Evolutionary conservation across 148 eudicot genomes (phyloP).

Genomic region (Camellia japonica): DNA sequence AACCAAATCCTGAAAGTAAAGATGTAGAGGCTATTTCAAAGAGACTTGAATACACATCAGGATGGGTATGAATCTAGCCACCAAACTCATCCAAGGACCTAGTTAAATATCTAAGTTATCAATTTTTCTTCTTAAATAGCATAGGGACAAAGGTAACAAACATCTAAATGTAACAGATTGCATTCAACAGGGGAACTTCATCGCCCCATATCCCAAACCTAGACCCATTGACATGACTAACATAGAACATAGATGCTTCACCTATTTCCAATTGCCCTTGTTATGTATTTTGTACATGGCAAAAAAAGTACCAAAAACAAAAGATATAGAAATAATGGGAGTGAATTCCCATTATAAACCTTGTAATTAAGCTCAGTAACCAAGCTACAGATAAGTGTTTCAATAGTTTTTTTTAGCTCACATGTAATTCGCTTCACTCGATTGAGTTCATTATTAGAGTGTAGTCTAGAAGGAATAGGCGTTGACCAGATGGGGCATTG

Average conservation of each 20-base stretch:
- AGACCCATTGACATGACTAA: background rate
- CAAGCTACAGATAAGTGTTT: background rate
- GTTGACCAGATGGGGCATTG: background rate
- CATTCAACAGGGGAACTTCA: background rate
- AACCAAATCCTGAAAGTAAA: background rate
- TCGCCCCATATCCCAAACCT: background rate
- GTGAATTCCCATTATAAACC: background rate
- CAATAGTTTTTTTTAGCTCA: background rate
- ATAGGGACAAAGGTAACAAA: background rate
- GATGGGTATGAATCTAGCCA: background rate
- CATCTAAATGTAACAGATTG: background rate
- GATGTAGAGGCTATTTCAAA: background rate
- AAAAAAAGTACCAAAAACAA: background rate
- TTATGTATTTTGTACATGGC: background rate
- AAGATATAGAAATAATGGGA: background rate
- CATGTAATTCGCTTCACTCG: background rate
- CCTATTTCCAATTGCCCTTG: background rate
- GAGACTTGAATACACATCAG: too few relatives aligned
- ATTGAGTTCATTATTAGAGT: background rate
- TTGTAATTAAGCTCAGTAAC: background rate
- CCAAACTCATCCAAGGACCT: conserved; percentile 3
- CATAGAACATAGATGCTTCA: background rate
- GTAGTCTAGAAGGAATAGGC: background rate
- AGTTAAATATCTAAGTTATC: background rate
- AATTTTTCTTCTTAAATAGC: background rate